Conservation (phyloP, 2,329 filamentous ascomycete species). For the Arthroderma sp. region DNA sequence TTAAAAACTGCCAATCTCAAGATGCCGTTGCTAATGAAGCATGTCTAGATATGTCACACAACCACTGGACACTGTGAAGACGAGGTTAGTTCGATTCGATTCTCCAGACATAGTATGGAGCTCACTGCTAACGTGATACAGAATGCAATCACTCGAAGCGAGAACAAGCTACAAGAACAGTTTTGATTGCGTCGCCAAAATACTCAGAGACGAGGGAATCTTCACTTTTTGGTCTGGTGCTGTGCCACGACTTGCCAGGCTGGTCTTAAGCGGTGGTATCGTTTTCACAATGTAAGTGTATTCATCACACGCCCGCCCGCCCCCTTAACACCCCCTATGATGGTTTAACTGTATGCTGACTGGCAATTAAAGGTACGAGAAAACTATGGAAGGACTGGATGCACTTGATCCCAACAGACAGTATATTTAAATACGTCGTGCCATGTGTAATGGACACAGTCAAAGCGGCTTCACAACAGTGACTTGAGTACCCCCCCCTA, state of each 20-base stretch:
- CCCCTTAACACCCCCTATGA: neutral
- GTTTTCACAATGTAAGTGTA: conserved; percentile 74
- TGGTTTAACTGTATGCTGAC: neutral
- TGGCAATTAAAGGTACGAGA: conserved; percentile 55
- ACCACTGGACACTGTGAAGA: conserved; percentile 88
- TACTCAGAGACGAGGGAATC: conserved; percentile 80
- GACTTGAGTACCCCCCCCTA: neutral
- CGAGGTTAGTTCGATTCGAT: conserved; percentile 37
- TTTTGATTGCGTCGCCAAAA: conserved; percentile 66
- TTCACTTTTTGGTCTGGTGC: conserved; percentile 92
- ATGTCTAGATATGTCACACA: conserved; percentile 42
- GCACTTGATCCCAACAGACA: conserved; percentile 66
- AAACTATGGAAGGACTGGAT: conserved; percentile 81
- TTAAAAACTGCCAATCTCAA: neutral
- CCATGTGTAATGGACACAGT: neutral
- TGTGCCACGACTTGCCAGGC: conserved; percentile 65
- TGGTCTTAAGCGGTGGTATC: conserved; percentile 88
- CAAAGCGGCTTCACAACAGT: neutral
- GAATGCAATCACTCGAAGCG: conserved; percentile 95
- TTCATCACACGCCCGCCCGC: neutral
- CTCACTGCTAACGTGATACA: conserved; percentile 17
- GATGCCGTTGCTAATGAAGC: neutral
- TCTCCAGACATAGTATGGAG: too few relatives aligned
- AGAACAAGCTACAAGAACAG: conserved; percentile 72
- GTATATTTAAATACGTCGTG: conserved; percentile 50